These are phyloP conservation scores for Marchantia paleacea DNA, from an alignment of 225 moss, liverwort and hornwort species.

Conservation along the genomic window DNA sequence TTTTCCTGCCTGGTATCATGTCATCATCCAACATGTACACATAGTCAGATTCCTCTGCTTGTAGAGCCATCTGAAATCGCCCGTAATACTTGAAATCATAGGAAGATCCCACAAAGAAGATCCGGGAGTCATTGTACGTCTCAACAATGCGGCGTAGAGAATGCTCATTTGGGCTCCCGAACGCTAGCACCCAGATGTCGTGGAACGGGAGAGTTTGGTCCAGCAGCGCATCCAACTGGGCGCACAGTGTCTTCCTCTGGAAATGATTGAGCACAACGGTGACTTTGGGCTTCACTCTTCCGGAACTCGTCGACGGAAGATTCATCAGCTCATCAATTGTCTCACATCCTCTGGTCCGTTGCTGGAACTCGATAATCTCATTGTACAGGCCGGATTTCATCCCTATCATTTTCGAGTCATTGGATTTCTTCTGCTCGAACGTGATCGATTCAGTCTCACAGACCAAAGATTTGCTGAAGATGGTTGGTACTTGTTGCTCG, in stretches of 20 bases:
- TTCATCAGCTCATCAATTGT: conserved; percentile 82
- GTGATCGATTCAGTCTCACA: conserved; percentile 70
- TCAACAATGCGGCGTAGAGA: conserved; percentile 62
- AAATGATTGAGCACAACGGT: conserved; percentile 89
- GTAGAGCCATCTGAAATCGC: conserved; percentile 82
- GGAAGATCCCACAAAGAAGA: conserved; percentile 67
- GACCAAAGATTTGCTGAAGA: conserved; percentile 39
- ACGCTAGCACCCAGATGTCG: conserved; percentile 85
- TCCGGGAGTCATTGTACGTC: conserved; percentile 70
- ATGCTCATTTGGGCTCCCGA: conserved; percentile 67
- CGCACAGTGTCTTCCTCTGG: conserved; percentile 78
- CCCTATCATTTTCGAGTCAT: conserved; percentile 52
- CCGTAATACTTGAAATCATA: conserved; percentile 96
- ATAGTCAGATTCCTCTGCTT: conserved; percentile 71
- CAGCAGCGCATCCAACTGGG: conserved; percentile 75
- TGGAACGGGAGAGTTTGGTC: conserved; percentile 69
- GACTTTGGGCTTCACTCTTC: conserved; percentile 49
- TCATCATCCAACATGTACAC: conserved; percentile 93
- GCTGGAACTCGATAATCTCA: conserved; percentile 72
- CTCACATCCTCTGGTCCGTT: conserved; percentile 66
- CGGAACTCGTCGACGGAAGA: conserved; percentile 55
- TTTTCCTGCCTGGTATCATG: conserved; percentile 80
- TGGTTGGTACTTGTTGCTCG: conserved; percentile 13
- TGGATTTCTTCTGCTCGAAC: conserved; percentile 81
- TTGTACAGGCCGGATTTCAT: conserved; percentile 59